Evolutionary conservation across 73 alveolate genomes (phyloP), one percentile per base, ranked within the genome.

Genomic region (Paramecium pentaurelia): DNA sequence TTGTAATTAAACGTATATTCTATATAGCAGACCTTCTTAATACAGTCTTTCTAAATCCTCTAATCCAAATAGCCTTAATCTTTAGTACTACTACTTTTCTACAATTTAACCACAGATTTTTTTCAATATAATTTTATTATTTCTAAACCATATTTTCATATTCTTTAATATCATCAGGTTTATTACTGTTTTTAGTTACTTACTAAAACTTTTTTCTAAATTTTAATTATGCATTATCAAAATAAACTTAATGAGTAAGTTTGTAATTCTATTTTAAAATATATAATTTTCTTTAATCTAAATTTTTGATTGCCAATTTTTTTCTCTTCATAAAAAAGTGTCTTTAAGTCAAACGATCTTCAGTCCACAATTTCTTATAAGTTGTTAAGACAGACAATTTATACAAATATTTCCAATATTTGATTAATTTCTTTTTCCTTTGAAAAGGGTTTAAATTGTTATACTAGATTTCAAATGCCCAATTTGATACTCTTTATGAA

Each of bases 111-210:
- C 88, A 75, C 18, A 45, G 27, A 36, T 75, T 37, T 75, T 75
- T 75, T 25, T 75, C 60, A 37, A 37, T 75, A 10, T 34, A 75
- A 14, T 75, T 75, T 9, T 75, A 37, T 32, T 75, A 34, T 0
- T 75, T 75, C 42, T 37, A 22, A 0, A 75, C 58, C 42, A 40
- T 12, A 3, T 22, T 9, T 36, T 75, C 60, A 37, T 37, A 75
- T 18, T 75, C 88, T 16, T 37, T 75, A 32, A 37, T 75, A 75
- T 75, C 88, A 36, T 75, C 88, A 54, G 70, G 70, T 54, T 54
- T 54, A 16, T 54, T 54, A 18, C 70, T 54, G 14, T 54, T 18
- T 54, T 54, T 54, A 0, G 70, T 18, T 3, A 54, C 36, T 10
- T 34, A 34, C 36, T 37, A 12, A 37, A 75, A 37, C 16, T 75